Conservation (phyloP, 495 filamentous ascomycete species). For the Niebla homalea region DNA sequence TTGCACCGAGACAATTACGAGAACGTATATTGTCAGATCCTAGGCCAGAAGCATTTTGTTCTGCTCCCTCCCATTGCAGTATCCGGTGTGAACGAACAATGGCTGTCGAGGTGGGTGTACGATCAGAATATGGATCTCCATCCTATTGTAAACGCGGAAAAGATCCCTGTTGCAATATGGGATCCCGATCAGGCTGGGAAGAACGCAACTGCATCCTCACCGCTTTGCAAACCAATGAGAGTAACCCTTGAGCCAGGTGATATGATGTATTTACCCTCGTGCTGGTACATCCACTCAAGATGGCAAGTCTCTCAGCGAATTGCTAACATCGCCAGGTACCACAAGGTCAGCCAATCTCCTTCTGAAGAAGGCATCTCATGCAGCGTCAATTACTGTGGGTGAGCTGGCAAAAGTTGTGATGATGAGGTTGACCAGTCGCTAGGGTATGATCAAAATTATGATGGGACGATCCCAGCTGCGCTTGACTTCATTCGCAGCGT, state of each 20-base stretch:
- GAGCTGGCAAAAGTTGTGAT: not conserved
- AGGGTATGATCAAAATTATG: slow-evolving; percentile 61
- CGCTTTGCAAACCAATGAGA: slow-evolving; percentile 38
- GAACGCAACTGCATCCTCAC: slow-evolving; percentile 38
- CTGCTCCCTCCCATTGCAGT: slow-evolving; percentile 52
- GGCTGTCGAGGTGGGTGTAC: slow-evolving; percentile 40
- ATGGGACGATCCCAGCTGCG: slow-evolving; percentile 43
- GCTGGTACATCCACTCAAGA: slow-evolving; percentile 41
- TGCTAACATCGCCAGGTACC: slow-evolving; percentile 30
- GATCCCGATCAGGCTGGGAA: slow-evolving; percentile 48
- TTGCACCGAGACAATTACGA: slow-evolving; percentile 72
- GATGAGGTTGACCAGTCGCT: not conserved
- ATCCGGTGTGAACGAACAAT: slow-evolving; percentile 47
- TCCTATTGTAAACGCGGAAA: slow-evolving; percentile 11
- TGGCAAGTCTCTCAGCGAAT: not conserved
- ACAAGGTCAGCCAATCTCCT: slow-evolving; percentile 58
- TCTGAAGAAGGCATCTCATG: slow-evolving; percentile 51
- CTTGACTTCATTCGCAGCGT: slow-evolving; percentile 36
- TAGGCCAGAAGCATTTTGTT: slow-evolving; percentile 56
- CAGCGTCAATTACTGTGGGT: slow-evolving; percentile 67
- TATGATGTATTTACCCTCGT: slow-evolving; percentile 65
- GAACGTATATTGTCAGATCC: slow-evolving; percentile 64
- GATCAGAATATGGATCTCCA: slow-evolving; percentile 18
- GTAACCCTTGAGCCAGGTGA: slow-evolving; percentile 57
- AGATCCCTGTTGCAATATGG: slow-evolving; percentile 52